Percentiles rank a stretch among this genome's conserved stretches.
phyloP scores from a whole-genome alignment of 768 basidiomycete genomes.

The Termitomyces sp. region DNA sequence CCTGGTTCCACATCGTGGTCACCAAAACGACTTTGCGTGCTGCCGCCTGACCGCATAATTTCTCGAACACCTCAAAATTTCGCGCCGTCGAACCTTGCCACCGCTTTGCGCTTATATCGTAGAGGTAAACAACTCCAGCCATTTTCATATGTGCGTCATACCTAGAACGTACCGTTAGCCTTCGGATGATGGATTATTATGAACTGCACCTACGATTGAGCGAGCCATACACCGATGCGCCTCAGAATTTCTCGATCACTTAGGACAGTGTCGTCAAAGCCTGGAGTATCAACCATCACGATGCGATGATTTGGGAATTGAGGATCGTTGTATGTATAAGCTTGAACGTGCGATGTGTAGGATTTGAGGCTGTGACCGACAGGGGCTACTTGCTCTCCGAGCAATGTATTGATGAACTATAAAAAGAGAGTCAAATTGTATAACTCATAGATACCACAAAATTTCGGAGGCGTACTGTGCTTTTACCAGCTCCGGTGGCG shows the following conservation, averaged over 20 bases:
- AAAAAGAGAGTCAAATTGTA: not conserved
- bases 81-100: conserved; percentile 7
- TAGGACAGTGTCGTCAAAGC: conserved; percentile 19
- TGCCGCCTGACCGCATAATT: conserved; percentile 12
- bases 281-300: conserved; percentile 21
- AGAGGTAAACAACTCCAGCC: conserved; percentile 14
- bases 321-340: conserved; percentile 9
- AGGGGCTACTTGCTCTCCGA: conserved; percentile 4
- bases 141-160: conserved; percentile 13
- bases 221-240: conserved; percentile 20
- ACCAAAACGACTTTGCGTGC: conserved; percentile 12
- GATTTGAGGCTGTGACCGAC: conserved; percentile 20
- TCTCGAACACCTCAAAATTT: conserved; percentile 13
- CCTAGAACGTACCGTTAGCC: conserved; percentile 3
- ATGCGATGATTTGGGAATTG: conserved; percentile 10
- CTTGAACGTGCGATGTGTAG: conserved; percentile 16
- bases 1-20: conserved; percentile 10
- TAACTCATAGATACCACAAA: not conserved
- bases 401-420: conserved; percentile 18
- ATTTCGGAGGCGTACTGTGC: conserved; percentile 15
- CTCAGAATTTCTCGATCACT: conserved; percentile 19
- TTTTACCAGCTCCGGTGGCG: conserved; percentile 25
- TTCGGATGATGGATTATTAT: no score
- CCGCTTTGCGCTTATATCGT: conserved; percentile 11
- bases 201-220: conserved; percentile 13